Evolutionary conservation across 371 early-diverging fungal species (phyloP).

Genomic region (Ordospora colligata): DNA sequence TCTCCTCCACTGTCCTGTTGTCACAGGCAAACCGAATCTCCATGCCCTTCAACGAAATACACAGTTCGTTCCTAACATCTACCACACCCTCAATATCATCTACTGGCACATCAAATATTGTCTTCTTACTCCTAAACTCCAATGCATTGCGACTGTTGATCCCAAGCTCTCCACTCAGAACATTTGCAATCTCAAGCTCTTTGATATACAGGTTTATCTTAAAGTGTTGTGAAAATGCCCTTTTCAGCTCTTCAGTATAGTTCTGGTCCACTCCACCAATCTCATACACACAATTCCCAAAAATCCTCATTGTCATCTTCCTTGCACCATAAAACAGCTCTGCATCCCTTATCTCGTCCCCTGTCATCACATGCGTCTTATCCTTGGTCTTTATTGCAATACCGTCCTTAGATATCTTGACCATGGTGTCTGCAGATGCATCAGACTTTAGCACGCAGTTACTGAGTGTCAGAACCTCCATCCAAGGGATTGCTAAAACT

Average conservation of each 20-base stretch:
- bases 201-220: constrained; percentile 51
- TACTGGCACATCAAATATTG: constrained; percentile 59
- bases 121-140: constrained; percentile 46
- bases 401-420: constrained; percentile 53
- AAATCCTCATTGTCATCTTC: constrained; percentile 44
- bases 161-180: constrained; percentile 41
- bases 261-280: constrained; percentile 48
- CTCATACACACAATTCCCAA: constrained; percentile 23
- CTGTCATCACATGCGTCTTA: constrained; percentile 40
- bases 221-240: constrained; percentile 36
- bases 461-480: constrained; percentile 53
- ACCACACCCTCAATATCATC: constrained; percentile 52
- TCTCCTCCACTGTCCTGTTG: constrained; percentile 29
- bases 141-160: constrained; percentile 43
- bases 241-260: constrained; percentile 44
- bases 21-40: constrained; percentile 46
- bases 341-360: constrained; percentile 51
- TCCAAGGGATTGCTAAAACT: constrained; percentile 7
- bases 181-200: constrained; percentile 47
- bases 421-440: background rate
- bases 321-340: constrained; percentile 53
- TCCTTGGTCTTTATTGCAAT: constrained; percentile 53
- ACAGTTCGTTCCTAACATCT: constrained; percentile 54
- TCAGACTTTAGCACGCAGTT: constrained; percentile 22
- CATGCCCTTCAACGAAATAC: constrained; percentile 41